Percentiles rank a stretch among this genome's conserved stretches.
These are phyloP conservation scores for Tubosaeta sp. DNA, from an alignment of 768 basidiomycete species.

Conservation along the genomic window DNA sequence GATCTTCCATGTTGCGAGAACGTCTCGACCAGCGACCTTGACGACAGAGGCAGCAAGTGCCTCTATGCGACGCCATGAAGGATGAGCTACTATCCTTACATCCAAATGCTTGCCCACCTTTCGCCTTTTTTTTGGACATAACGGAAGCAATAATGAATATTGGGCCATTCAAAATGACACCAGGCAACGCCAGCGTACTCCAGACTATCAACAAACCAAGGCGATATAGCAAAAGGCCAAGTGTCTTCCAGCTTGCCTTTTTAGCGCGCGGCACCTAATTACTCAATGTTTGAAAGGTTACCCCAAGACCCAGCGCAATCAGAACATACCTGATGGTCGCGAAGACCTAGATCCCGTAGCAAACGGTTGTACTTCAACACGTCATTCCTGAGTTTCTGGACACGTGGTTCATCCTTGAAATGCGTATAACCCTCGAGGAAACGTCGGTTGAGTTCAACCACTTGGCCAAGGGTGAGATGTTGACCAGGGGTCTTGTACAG, in stretches of 20 bases:
- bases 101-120: conserved; percentile 46
- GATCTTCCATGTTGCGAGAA: conserved; percentile 97
- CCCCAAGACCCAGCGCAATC: background rate
- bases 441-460: conserved; percentile 90
- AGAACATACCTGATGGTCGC: conserved; percentile 79
- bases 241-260: conserved; percentile 80
- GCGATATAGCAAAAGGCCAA: conserved; percentile 81
- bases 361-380: conserved; percentile 89
- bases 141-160: conserved; percentile 89
- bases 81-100: background rate
- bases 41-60: conserved; percentile 93
- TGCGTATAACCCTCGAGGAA: conserved; percentile 90
- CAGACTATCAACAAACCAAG: conserved; percentile 72
- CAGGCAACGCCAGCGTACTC: conserved; percentile 83
- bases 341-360: conserved; percentile 83
- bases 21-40: conserved; percentile 93
- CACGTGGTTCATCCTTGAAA: conserved; percentile 89
- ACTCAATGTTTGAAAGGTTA: background rate
- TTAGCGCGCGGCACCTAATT: conserved; percentile 80
- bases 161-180: conserved; percentile 86
- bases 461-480: conserved; percentile 90
- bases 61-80: conserved; percentile 45
- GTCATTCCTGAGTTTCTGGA: conserved; percentile 72
- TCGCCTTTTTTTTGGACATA: conserved; percentile 84
- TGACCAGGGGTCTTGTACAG: conserved; percentile 94